Conservation (phyloP, 768 basidiomycete genomes). For the Megacollybia marginata region DNA sequence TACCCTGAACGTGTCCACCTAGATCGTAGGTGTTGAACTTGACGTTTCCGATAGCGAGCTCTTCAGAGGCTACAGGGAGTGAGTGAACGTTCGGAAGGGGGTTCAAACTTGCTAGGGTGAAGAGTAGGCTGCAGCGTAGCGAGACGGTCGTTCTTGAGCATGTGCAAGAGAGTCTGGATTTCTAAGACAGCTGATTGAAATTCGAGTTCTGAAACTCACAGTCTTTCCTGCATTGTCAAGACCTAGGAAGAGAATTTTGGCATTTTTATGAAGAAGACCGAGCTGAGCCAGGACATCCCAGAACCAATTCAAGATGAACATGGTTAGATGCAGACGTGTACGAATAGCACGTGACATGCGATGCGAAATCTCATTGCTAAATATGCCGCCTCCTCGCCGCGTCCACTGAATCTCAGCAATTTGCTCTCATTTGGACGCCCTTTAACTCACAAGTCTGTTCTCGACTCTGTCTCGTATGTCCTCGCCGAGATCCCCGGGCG, state of each 20-base stretch:
- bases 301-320: conserved; percentile 93
- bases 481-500: conserved; percentile 72
- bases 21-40: conserved; percentile 99
- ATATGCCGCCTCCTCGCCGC: conserved; percentile 56
- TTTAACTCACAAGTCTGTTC: conserved; percentile 58
- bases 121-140: conserved; percentile 97
- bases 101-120: conserved; percentile 73
- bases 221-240: conserved; percentile 99
- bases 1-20: conserved; percentile 95
- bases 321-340: conserved; percentile 21
- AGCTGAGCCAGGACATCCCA: conserved; percentile 93
- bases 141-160: conserved; percentile 98
- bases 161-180: conserved; percentile 85
- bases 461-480: conserved; percentile 68
- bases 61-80: conserved; percentile 77
- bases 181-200: not conserved
- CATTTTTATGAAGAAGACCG: conserved; percentile 97
- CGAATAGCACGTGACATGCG: not conserved
- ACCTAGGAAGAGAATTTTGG: conserved; percentile 98
- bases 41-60: conserved; percentile 96
- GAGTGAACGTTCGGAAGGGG: not conserved
- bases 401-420: conserved; percentile 63
- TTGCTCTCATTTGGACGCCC: conserved; percentile 74
- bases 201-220: conserved; percentile 34
- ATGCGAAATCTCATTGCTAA: conserved; percentile 52